Evolutionary conservation across 495 filamentous ascomycete genomes (phyloP), one percentile per base, ranked within the genome.

Genomic region (Aspergillus diversus): DNA sequence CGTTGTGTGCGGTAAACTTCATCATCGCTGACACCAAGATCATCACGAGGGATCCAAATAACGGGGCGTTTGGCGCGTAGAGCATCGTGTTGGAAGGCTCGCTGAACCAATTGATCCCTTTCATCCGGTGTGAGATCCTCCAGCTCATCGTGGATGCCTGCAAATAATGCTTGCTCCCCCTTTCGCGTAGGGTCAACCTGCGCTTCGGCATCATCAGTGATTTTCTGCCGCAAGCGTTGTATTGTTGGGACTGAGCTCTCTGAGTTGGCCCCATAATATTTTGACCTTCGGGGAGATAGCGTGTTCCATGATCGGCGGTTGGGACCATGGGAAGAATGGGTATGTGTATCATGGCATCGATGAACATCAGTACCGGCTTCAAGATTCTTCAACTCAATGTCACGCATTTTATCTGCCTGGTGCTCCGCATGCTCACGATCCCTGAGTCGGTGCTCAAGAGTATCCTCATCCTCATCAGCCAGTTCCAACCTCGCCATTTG

Each of bases 61-160:
- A 91, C 90, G 0, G 95, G 95, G 34, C 92, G 81, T 57, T 91
- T 88, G 11, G 96, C 91, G 46, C 94, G 86, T 21, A 97, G 79
- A 5, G 95, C 95, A 51, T 89, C 86, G 71, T 99, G 95, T 77
- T 92, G 89, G 77, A 98, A 99, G 17, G 94, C 93, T 57, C 90
- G 88, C 60, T 89, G 88, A 8, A 97, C 91, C 39, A 98, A 83
- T 64, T 87, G 83, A 69, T 98, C 93, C 64, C 95, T 85, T 75
- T 97, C 92, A 57, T 93, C 91, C 0, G 93, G 92, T 27, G 91
- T 95, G 51, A 99, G 81, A 77, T 98, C 95, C 72, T 98, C 95
- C 54, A 99, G 87, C 76, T 96, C 91, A 64, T 97, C 94, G 66
- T 92, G 84, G 70, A 93, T 90, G 50, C 90, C 90, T 31, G 90